phyloP scores from a whole-genome alignment of 2,329 filamentous ascomycete species.

The Trichoderma pleuroti region DNA sequence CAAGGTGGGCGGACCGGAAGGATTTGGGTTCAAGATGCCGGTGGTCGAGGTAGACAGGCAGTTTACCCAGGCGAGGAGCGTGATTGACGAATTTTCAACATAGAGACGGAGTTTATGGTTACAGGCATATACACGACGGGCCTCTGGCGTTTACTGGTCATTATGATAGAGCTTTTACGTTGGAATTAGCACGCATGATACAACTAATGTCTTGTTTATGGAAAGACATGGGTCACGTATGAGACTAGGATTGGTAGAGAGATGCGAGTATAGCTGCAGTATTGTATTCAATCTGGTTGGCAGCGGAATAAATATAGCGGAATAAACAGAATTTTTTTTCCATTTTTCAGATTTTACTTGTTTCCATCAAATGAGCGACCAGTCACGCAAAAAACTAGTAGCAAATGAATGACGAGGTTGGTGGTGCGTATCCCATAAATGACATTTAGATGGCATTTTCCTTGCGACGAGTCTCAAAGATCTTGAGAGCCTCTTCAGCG shows the following conservation, averaged over 20 bases:
- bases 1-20: slow-evolving; percentile 34
- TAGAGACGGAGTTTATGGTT: neutral
- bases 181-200: neutral
- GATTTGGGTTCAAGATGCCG: slow-evolving; percentile 32
- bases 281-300: slow-evolving; percentile 16
- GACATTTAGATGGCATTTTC: slow-evolving; percentile 55
- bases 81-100: slow-evolving; percentile 35
- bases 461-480: slow-evolving; percentile 74
- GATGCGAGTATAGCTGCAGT: neutral
- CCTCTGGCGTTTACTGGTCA: neutral
- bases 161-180: neutral
- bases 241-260: neutral
- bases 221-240: neutral
- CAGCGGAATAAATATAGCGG: slow-evolving; percentile 1
- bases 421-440: neutral
- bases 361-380: slow-evolving; percentile 11
- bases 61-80: slow-evolving; percentile 46
- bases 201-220: neutral
- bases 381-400: slow-evolving; percentile 3
- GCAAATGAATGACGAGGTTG: slow-evolving; percentile 2
- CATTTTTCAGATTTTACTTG: slow-evolving; percentile 12
- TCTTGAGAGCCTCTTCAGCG: slow-evolving; percentile 75
- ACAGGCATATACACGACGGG: neutral
- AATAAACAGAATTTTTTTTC: neutral
- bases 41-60: slow-evolving; percentile 29